Evolutionary conservation across 352 stramenopile genomes (phyloP).

Genomic region (Phytophthora uliginosa): DNA sequence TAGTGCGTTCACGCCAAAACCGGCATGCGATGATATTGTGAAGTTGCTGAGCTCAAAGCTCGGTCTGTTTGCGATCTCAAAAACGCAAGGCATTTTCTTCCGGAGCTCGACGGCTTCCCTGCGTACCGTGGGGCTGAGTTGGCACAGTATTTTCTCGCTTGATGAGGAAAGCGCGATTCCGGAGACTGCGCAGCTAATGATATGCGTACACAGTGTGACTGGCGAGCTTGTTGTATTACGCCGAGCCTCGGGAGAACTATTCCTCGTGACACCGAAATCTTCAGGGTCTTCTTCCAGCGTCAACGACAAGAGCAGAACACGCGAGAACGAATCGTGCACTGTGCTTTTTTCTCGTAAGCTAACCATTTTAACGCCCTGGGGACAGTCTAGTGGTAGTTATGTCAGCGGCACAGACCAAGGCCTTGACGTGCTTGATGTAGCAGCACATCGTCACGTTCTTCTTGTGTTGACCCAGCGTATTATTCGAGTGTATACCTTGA

Average conservation of each 20-base stretch:
- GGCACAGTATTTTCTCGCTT: conserved; percentile 35
- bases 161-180: neutral
- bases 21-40: conserved; percentile 40
- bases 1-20: conserved; percentile 53
- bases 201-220: conserved; percentile 79
- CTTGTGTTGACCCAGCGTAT: conserved; percentile 29
- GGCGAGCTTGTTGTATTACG: conserved; percentile 75
- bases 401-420: conserved; percentile 5
- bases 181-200: conserved; percentile 31
- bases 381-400: conserved; percentile 6
- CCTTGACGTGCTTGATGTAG: conserved; percentile 37
- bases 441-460: conserved; percentile 41
- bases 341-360: conserved; percentile 34
- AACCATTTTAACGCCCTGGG: conserved; percentile 36
- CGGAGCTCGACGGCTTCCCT: conserved; percentile 61
- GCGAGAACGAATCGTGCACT: conserved; percentile 23
- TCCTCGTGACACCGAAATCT: conserved; percentile 50
- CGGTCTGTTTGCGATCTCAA: conserved; percentile 81
- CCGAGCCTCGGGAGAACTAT: conserved; percentile 40
- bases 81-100: conserved; percentile 59
- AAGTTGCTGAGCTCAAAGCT: conserved; percentile 64
- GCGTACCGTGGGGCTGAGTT: conserved; percentile 47
- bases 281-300: conserved; percentile 2
- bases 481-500: conserved; percentile 63
- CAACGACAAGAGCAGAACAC: conserved; percentile 1